Percentiles rank a stretch among this genome's conserved stretches.
Evolutionary conservation across 371 early-diverging fungal genomes (phyloP).

Genomic region (Parasitella parasitica): DNA sequence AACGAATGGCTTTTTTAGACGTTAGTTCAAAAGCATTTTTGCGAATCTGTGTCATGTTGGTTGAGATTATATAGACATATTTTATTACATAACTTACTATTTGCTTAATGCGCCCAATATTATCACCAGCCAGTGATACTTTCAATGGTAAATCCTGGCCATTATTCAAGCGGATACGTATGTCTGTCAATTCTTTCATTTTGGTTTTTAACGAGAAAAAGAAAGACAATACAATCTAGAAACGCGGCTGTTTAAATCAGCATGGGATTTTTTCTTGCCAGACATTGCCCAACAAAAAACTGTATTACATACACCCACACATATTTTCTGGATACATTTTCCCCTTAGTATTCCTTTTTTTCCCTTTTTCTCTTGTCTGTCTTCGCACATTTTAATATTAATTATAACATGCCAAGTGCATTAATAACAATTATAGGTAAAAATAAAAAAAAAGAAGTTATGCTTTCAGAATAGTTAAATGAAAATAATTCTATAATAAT

Average conservation of each 20-base stretch:
- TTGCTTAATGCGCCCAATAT: slow-evolving; percentile 8
- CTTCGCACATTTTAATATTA: background rate
- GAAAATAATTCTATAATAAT: background rate
- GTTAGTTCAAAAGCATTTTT: slow-evolving; percentile 9
- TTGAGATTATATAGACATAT: background rate
- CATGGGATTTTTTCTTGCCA: background rate
- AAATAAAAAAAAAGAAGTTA: no score
- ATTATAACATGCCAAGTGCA: slow-evolving; percentile 18
- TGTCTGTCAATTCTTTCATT: slow-evolving; percentile 1
- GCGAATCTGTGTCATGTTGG: slow-evolving; percentile 7
- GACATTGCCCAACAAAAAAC: background rate
- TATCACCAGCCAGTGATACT: background rate
- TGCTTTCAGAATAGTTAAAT: background rate
- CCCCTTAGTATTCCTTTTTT: background rate
- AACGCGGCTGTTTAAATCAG: background rate
- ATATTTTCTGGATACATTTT: background rate
- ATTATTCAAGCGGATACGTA: slow-evolving; percentile 16
- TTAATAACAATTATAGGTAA: slow-evolving; percentile 28
- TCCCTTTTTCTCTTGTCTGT: background rate
- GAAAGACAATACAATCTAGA: background rate
- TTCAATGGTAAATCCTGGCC: background rate
- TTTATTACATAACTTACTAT: background rate
- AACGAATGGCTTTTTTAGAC: slow-evolving; percentile 12
- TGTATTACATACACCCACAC: background rate
- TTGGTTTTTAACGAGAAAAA: background rate